Evolutionary conservation across 2,329 filamentous ascomycete genomes (phyloP).

Genomic region (Aotearoamyces nothofagi): DNA sequence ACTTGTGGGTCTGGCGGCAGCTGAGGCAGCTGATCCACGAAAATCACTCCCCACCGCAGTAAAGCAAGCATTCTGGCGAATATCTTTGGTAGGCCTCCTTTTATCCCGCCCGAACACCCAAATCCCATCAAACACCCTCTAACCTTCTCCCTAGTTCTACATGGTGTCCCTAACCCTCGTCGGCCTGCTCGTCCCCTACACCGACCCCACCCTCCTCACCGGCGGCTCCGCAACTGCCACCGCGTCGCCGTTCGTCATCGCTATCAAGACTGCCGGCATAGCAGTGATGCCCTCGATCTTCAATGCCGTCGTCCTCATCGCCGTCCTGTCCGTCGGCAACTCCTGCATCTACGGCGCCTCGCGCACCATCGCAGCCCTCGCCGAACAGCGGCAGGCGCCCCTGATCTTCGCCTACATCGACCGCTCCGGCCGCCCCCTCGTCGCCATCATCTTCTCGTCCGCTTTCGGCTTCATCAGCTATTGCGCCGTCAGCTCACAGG

Average conservation of each 20-base stretch:
- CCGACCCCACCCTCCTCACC: constrained; percentile 46
- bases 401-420: constrained; percentile 38
- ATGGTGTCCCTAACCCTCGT: constrained; percentile 68
- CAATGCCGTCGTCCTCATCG: constrained; percentile 84
- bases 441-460: constrained; percentile 33
- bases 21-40: constrained; percentile 29
- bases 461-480: constrained; percentile 45
- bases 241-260: constrained; percentile 86
- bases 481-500: constrained; percentile 42
- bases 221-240: constrained; percentile 45
- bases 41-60: constrained; percentile 29
- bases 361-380: constrained; percentile 75
- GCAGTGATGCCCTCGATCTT: constrained; percentile 70
- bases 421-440: constrained; percentile 34
- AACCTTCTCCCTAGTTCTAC: constrained; percentile 53
- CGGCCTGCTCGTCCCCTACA: constrained; percentile 67
- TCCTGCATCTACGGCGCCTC: constrained; percentile 85
- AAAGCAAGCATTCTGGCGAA: constrained; percentile 35
- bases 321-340: constrained; percentile 83
- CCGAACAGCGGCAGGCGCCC: constrained; percentile 69
- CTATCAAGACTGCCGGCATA: constrained; percentile 75
- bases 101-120: no score
- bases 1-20: constrained; percentile 30
- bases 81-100: constrained; percentile 30
- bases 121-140: no score